Evolutionary conservation across 2,329 filamentous ascomycete genomes (phyloP), one percentile per base, ranked within the genome.

Genomic region (Thermoascus crustaceus): DNA sequence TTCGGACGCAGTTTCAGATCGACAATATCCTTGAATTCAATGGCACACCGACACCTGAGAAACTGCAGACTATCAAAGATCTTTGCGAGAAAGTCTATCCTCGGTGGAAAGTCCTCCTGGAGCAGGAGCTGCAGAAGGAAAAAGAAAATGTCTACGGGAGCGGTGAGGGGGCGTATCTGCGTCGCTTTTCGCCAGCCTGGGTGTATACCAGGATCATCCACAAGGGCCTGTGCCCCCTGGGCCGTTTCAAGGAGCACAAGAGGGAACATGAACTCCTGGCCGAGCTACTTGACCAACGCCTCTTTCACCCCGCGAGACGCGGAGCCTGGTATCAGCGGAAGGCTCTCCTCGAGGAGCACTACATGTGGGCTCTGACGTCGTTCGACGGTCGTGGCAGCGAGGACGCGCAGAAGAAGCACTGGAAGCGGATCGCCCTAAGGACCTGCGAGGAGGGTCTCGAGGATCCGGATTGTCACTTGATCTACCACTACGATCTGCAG

Each of bases 261-360:
- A 75, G 76, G 17, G 91, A 98, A 53, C 79, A 95, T 52, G 64
- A 71, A 2, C 64, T 94, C 1, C 64, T 94, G 1, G 70, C 63
- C 0, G 84, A 91, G 50, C 72, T 98, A 3, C 75, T 98, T 0
- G 64, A 65, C 3, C 91, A 98, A 54, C 75, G 75, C 4, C 71
- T 95, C 0, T 96, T 96, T 50, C 88, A 96, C 50, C 72, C 83
- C 27, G 78, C 87, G 1, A 76, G 88, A 18, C 76, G 91, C 26
- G 91, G 91, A 0, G 77, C 80, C 1, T 98, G 91, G 91, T 96
- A 96, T 55, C 88, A 95, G 54, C 83, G 91, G 13, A 94, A 93
- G 61, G 91, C 89, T 1, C 67, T 98, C 1, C 61, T 98, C 2
- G 91, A 98, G 64, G 91, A 98, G 57, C 87, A 93, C 54, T 96